phyloP scores from a whole-genome alignment of 176 grass and related monocot genomes.

The Hyparrhenia diplandra region DNA sequence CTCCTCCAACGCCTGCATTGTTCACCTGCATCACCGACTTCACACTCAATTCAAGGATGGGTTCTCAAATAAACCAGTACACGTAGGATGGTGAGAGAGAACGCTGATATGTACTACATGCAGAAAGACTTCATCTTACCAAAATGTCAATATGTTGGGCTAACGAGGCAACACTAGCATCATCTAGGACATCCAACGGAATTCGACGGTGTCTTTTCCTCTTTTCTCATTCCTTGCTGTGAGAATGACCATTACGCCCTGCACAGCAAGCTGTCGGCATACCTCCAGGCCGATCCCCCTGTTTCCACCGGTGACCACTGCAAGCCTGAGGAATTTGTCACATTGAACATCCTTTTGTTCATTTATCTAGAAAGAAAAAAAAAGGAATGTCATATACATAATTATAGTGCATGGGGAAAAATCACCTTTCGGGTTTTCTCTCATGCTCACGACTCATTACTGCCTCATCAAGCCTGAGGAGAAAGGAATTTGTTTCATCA shows the following conservation, averaged over 20 bases:
- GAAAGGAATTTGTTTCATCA: not conserved
- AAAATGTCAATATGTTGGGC: slow-evolving; percentile 55
- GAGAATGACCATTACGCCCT: slow-evolving; percentile 44
- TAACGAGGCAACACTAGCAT: slow-evolving; percentile 34
- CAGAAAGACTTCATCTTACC: slow-evolving; percentile 16
- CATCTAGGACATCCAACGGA: slow-evolving; percentile 44
- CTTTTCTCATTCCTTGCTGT: slow-evolving; percentile 60
- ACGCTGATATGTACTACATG: too few relatives aligned
- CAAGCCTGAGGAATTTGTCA: slow-evolving; percentile 20
- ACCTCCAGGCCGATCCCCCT: not conserved
- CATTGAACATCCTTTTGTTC: not conserved
- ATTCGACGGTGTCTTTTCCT: slow-evolving; percentile 40
- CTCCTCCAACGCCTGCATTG: slow-evolving; percentile 46
- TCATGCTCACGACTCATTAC: not conserved
- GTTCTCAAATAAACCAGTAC: not conserved
- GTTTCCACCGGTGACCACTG: not conserved
- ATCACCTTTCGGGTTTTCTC: slow-evolving; percentile 20
- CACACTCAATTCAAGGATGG: not conserved
- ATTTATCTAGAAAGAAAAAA: not conserved
- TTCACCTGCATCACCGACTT: slow-evolving; percentile 33
- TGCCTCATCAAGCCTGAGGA: not conserved
- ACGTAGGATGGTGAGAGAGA: not conserved
- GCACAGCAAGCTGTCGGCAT: too few relatives aligned
- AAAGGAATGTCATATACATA: not conserved
- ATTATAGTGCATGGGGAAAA: not conserved